Base-by-base conservation (phyloP, 306 rosid genomes). In the Vicia sativa region DNA sequence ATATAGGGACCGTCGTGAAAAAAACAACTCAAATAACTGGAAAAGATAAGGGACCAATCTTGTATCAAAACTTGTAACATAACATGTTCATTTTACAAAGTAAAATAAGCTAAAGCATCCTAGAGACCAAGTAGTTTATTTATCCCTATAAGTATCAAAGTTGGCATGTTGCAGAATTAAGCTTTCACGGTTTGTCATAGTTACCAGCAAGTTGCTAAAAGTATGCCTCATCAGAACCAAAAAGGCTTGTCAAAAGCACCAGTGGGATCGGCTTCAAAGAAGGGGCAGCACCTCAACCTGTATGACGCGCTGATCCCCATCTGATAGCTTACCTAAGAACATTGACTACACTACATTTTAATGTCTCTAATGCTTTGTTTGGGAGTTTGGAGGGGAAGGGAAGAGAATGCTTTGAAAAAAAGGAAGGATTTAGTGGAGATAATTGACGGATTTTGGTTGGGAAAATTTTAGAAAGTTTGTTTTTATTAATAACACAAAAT, bases 341-440 rank as follows among this genome's bases (percentile, higher is more conserved):
- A 46, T 34, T 71, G 37, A 60, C 75, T 71, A 46, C 18, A 60
- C 50, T 60, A 3, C 53, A 58, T 34, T 21, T 16, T 56, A 65
- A 28, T 71, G 31, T 44, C 28, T 56, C 31, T 68, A 64, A 39
- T 39, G 31, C 34, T 31, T 6, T 31, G 8, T 31, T 31, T 31
- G 8, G 35, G 35, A 31, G 35, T 31, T 31, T 6, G 35, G 8
- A 31, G 8, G 8, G 8, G 35, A 31, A 31, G 35, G 35, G 8
- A 31, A 8, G 35, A 31, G 35, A 31, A 8, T 7, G 35, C 35
- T 6, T 31, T 5, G 35, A 31, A 31, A 31, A 31, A 31, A 31
- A 8, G 8, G 8, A 31, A 31, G 35, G 8, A 0, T 31, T 31
- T 7, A 31, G 35, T 6, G 35, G 35, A 31, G 6, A 31, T 31